A percentile compares a stretch with the other conserved stretches of the same genome.
Conservation (phyloP, 1,139 yeast species). For the Geotrichum carabidarum region DNA sequence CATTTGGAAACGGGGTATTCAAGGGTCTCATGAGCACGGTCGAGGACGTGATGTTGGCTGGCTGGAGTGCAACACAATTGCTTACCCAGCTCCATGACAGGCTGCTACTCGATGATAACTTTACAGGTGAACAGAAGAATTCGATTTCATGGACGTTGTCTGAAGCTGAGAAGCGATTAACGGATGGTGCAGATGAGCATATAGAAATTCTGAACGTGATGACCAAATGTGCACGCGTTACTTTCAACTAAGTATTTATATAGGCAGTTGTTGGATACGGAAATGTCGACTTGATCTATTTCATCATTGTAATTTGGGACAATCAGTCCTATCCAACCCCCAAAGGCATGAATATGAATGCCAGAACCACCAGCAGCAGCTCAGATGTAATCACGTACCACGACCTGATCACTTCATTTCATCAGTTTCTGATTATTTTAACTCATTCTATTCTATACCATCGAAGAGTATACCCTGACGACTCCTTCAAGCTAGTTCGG, state of each 20-base stretch:
- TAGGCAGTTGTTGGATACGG: neutral
- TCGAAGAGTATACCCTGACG: constrained; percentile 36
- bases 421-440: constrained; percentile 36
- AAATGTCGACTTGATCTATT: neutral
- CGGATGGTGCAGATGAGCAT: constrained; percentile 89
- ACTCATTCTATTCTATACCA: constrained; percentile 37
- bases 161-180: constrained; percentile 67
- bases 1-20: constrained; percentile 18
- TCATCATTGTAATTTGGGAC: neutral
- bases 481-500: constrained; percentile 34
- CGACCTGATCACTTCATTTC: constrained; percentile 22
- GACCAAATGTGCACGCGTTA: constrained; percentile 43
- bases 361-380: neutral
- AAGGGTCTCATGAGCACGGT: constrained; percentile 45
- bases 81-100: constrained; percentile 75
- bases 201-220: constrained; percentile 71
- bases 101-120: constrained; percentile 54
- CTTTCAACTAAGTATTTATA: neutral
- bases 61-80: constrained; percentile 84
- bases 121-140: constrained; percentile 57
- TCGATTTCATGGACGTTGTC: constrained; percentile 60
- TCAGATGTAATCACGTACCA: neutral
- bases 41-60: constrained; percentile 57
- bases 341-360: neutral
- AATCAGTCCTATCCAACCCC: neutral